phyloP scores from a whole-genome alignment of 345 rosid genomes.

The Salix exigua region DNA sequence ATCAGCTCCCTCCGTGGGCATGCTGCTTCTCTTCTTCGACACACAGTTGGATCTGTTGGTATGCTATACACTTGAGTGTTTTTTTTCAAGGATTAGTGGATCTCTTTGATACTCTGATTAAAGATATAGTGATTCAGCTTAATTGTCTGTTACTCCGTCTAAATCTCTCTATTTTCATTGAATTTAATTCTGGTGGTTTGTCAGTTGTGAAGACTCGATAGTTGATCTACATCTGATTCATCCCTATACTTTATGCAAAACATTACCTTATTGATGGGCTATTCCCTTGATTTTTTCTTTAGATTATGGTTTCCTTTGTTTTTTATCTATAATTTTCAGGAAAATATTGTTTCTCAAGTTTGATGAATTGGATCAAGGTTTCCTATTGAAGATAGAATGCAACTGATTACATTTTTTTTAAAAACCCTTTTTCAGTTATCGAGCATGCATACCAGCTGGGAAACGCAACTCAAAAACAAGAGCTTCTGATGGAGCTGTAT shows the following conservation, averaged over 20 bases:
- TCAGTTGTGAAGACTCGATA: background rate
- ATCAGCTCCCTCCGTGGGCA: slow-evolving; percentile 74
- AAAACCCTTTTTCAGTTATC: slow-evolving; percentile 42
- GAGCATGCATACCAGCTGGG: slow-evolving; percentile 83
- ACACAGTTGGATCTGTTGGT: slow-evolving; percentile 94
- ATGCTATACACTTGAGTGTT: slow-evolving; percentile 18
- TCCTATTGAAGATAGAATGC: background rate
- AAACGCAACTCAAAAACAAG: slow-evolving; percentile 81
- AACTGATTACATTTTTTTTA: background rate
- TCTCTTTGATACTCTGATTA: background rate
- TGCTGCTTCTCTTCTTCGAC: slow-evolving; percentile 76
- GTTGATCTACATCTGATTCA: background rate
- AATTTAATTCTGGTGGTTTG: background rate
- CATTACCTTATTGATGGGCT: background rate
- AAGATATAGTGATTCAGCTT: background rate
- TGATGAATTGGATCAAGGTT: background rate
- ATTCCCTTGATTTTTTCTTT: background rate
- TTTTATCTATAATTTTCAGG: background rate
- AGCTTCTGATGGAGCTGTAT: slow-evolving; percentile 76
- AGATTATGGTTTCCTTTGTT: too few species aligned
- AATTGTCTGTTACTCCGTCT: background rate
- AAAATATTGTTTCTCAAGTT: background rate
- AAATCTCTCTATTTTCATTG: background rate
- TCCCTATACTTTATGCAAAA: background rate
- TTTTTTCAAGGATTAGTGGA: background rate